phyloP scores from a whole-genome alignment of 2,329 filamentous ascomycete species.

The Colletotrichum lini region DNA sequence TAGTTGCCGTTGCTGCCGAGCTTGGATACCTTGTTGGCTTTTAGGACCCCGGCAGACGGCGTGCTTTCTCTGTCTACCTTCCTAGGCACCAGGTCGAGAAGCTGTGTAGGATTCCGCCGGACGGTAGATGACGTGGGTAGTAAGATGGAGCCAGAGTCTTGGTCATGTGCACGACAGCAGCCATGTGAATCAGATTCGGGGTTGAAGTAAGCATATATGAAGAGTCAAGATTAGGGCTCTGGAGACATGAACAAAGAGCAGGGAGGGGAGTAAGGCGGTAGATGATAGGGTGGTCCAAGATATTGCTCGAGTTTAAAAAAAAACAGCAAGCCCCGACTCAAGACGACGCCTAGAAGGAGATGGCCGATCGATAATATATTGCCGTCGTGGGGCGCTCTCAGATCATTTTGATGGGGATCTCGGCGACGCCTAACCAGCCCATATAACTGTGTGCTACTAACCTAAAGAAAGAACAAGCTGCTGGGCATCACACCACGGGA shows the following conservation, averaged over 20 bases:
- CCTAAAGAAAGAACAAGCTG: conserved; percentile 16
- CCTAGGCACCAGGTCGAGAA: no score
- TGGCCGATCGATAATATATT: conserved; percentile 11
- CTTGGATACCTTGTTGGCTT: background rate
- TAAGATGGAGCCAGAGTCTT: background rate
- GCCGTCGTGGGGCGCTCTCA: conserved; percentile 5
- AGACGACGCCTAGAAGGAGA: conserved; percentile 1
- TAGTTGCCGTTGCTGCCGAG: background rate
- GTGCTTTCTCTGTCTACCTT: background rate
- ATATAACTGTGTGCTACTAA: background rate
- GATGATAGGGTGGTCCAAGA: background rate
- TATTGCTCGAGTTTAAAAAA: background rate
- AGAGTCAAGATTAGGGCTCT: background rate
- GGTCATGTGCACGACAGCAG: conserved; percentile 3
- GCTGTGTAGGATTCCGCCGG: background rate
- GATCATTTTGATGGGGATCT: conserved; percentile 11
- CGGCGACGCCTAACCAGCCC: conserved; percentile 8
- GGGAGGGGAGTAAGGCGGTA: no score
- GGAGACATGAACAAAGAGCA: background rate
- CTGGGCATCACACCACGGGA: conserved; percentile 20
- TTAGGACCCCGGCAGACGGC: background rate
- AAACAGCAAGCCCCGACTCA: background rate
- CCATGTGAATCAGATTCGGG: background rate
- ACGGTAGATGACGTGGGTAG: background rate
- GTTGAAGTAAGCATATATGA: conserved; percentile 12